A percentile compares a stretch with the other conserved stretches of the same genome.
Conservation (phyloP, 768 basidiomycete genomes). For the Leccinum boreale region DNA sequence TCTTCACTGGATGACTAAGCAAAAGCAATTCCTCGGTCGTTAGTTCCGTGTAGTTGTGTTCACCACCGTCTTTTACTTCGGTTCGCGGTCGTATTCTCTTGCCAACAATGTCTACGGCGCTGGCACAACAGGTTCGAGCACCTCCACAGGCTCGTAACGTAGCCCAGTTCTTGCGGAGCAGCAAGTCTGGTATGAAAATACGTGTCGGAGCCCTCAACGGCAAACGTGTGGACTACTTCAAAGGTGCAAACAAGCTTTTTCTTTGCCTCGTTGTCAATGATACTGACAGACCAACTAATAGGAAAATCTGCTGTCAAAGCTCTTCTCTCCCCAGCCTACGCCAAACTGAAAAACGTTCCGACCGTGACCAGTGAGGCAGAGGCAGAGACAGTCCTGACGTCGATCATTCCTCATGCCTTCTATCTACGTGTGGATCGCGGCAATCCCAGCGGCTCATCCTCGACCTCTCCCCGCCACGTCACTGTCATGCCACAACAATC, state of each 20-base stretch:
- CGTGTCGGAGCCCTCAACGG: conserved; percentile 90
- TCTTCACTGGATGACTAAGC: conserved; percentile 12
- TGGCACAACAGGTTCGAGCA: conserved; percentile 72
- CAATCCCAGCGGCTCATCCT: conserved; percentile 42
- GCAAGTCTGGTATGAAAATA: conserved; percentile 83
- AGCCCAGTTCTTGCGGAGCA: conserved; percentile 83
- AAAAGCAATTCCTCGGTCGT: neutral
- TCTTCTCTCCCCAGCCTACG: conserved; percentile 87
- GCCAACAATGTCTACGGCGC: conserved; percentile 41
- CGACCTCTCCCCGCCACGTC: conserved; percentile 70
- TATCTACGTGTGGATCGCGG: conserved; percentile 90
- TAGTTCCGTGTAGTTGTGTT: too few species aligned
- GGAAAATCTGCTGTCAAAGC: conserved; percentile 94
- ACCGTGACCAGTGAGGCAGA: conserved; percentile 72
- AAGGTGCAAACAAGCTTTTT: conserved; percentile 54
- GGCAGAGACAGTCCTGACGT: conserved; percentile 63
- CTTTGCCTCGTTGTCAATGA: neutral
- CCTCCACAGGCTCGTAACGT: conserved; percentile 78
- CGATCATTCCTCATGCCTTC: conserved; percentile 81
- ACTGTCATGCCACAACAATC: conserved; percentile 73
- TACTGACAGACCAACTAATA: conserved; percentile 28
- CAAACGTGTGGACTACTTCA: conserved; percentile 97
- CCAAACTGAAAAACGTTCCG: conserved; percentile 79
- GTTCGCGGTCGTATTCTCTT: neutral
- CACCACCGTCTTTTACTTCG: neutral